Base-by-base conservation (phyloP, 257 asterid genomes). In the Salvia splendens region DNA sequence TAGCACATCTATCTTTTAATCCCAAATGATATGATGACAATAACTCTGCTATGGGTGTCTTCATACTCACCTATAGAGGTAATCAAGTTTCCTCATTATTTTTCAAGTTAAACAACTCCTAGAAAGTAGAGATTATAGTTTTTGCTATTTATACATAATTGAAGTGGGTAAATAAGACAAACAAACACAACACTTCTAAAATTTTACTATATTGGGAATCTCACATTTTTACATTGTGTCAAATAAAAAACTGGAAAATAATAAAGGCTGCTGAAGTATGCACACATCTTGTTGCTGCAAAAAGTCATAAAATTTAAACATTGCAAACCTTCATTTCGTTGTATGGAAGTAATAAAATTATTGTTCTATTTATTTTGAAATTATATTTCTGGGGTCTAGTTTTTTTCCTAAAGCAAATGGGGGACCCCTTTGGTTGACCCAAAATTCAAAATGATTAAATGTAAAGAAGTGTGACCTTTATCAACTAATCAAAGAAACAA, bases 1-100 rank as follows among this genome's bases (percentile, higher is more conserved):
- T 12, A 43, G 47, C 5, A 61, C 35, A 70, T 51, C 17, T 9
- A 46, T 49, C 64, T 50, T 51, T 28, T 41, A 67, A 54, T 51
- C 68, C 16, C 40, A n/a, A 48, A 49, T 42, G 28, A 64, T 16
- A 12, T 30, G 46, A n/a, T 33, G 55, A 66, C 59, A 32, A 53
- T 64, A 55, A 17, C 6, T 38, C 12, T 65, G 52, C 38, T 43
- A 59, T 57, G 30, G 6, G 20, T 24, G 24, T 72, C 57, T 45
- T 41, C 52, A 6, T 36, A 14, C 24, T 47, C 53, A 47, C 16
- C 53, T 57, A 3, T 36, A 49, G 17, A 57, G 52, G 32, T 12
- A 64, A 17, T 8, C 24, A 42, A 41, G 64, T 32, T 54, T 55
- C 67, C 50, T 33, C 53, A 38, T 11, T 4, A 63, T 47, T 63